Evolutionary conservation across 176 grass and related monocot genomes (phyloP).

Genomic region (Eremochloa ophiuroides): DNA sequence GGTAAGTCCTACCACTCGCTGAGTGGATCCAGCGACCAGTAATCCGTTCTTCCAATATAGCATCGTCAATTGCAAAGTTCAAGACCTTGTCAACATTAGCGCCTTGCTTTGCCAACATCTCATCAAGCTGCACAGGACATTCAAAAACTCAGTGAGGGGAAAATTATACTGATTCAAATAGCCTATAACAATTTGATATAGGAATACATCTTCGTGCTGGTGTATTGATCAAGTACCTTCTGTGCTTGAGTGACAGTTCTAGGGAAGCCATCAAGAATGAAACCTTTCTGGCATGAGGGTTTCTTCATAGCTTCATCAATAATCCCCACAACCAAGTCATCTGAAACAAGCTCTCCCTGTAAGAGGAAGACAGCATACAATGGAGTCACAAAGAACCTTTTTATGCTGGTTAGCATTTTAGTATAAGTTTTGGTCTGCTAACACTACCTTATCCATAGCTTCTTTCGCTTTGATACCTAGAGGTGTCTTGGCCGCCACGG

Average conservation of each 20-base stretch:
- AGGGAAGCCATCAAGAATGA: constrained; percentile 98
- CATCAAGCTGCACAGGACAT: constrained; percentile 59
- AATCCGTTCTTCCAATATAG: constrained; percentile 88
- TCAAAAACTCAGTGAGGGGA: not conserved
- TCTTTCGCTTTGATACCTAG: constrained; percentile 95
- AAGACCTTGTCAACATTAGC: constrained; percentile 84
- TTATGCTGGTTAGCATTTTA: constrained; percentile 1
- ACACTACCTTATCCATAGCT: constrained; percentile 78
- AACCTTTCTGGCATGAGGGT: constrained; percentile 95
- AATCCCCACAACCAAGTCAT: constrained; percentile 93
- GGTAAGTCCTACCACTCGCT: constrained; percentile 86
- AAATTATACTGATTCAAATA: not conserved
- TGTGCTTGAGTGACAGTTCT: constrained; percentile 88
- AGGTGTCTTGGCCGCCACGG: constrained; percentile 87
- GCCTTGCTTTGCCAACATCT: constrained; percentile 85
- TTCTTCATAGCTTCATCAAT: constrained; percentile 99
- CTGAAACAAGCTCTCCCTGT: constrained; percentile 92
- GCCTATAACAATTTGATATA: not conserved
- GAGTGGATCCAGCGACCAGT: constrained; percentile 96
- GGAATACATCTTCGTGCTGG: not conserved
- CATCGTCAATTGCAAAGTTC: constrained; percentile 93
- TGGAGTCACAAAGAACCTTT: not conserved
- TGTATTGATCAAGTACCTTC: constrained; percentile 40
- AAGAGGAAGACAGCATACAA: constrained; percentile 26
- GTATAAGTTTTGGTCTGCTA: not conserved